These are phyloP conservation scores for Rhizomucor miehei DNA, from an alignment of 371 early-diverging fungal genomes.

Conservation along the genomic window DNA sequence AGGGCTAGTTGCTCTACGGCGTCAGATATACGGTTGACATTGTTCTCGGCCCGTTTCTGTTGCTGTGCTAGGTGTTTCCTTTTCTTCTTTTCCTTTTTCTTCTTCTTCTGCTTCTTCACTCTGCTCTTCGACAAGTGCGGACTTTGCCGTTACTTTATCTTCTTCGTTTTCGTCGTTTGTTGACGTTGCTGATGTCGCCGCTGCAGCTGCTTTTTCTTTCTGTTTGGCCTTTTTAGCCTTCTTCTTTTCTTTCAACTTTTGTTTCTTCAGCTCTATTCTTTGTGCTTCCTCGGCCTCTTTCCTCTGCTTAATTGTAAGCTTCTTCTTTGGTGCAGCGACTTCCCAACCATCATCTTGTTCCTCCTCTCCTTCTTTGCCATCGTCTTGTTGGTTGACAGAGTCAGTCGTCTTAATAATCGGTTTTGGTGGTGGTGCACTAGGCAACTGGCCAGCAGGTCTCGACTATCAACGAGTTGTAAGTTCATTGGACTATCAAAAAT, in stretches of 20 bases:
- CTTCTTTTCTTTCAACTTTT: slow-evolving; percentile 9
- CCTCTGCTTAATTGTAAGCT: slow-evolving; percentile 9
- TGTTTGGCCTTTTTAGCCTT: not conserved
- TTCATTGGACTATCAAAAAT: not conserved
- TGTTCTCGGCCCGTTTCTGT: slow-evolving; percentile 1
- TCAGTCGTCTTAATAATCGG: slow-evolving; percentile 4
- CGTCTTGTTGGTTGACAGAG: slow-evolving; percentile 13
- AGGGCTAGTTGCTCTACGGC: not conserved
- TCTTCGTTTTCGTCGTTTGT: not conserved
- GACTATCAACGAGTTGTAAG: slow-evolving; percentile 8
- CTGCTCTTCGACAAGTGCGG: not conserved
- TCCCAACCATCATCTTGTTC: slow-evolving; percentile 30
- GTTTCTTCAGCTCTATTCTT: slow-evolving; percentile 13
- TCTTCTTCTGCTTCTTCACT: not conserved
- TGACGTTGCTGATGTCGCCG: slow-evolving; percentile 4
- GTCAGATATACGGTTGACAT: slow-evolving; percentile 1
- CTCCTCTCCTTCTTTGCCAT: slow-evolving; percentile 19
- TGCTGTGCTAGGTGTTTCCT: not conserved
- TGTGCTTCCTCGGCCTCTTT: slow-evolving; percentile 12
- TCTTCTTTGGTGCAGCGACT: slow-evolving; percentile 33
- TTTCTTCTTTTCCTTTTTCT: not conserved
- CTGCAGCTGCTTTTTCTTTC: not conserved
- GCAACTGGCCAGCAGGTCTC: slow-evolving; percentile 34
- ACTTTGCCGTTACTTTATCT: not conserved
- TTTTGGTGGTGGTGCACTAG: slow-evolving; percentile 42